Evolutionary conservation across 805 yeast species (phyloP).

Genomic region (Candida sphagnicola): DNA sequence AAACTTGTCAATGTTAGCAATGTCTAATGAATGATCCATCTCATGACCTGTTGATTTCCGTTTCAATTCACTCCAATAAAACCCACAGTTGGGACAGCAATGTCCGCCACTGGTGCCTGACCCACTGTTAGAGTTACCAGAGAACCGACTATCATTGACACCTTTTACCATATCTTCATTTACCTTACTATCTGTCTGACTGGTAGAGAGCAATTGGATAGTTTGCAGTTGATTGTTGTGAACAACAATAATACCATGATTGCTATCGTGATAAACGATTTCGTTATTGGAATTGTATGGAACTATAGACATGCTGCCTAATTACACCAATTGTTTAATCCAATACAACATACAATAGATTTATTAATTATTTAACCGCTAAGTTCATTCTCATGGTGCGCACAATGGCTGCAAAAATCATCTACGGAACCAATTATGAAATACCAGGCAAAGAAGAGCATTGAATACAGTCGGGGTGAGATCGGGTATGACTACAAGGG

Average conservation of each 20-base stretch:
- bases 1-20: neutral
- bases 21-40: neutral
- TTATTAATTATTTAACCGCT: no score
- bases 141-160: neutral
- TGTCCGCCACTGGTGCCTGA: neutral
- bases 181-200: neutral
- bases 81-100: slow-evolving; percentile 31
- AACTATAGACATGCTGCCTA: slow-evolving; percentile 34
- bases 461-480: no score
- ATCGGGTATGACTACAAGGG: no score
- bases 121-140: neutral
- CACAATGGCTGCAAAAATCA: neutral
- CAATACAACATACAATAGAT: no score
- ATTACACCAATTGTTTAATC: no score
- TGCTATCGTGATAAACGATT: slow-evolving; percentile 33
- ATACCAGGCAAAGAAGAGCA: no score
- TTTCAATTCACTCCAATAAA: slow-evolving; percentile 17
- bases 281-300: slow-evolving; percentile 30
- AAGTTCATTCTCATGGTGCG: no score
- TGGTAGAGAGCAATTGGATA: slow-evolving; percentile 21
- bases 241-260: slow-evolving; percentile 29
- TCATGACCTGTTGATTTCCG: neutral
- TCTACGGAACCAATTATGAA: no score
- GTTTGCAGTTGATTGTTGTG: slow-evolving; percentile 30
- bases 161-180: neutral